These are phyloP conservation scores for Sequoia sempervirens DNA, from an alignment of 75 land plant genomes.

Conservation along the genomic window DNA sequence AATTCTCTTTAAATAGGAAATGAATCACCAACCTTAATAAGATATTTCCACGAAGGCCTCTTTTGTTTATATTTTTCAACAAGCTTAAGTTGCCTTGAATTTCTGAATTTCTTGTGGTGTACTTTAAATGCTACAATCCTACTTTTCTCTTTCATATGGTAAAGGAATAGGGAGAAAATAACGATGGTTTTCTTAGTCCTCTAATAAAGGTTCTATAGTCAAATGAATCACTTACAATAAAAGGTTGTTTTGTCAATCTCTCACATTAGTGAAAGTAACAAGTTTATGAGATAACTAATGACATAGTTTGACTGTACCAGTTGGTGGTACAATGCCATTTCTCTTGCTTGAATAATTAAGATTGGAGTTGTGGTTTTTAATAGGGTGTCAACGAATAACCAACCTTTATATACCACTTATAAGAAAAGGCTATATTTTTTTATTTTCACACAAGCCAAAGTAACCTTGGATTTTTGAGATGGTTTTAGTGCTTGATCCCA, in stretches of 20 bases:
- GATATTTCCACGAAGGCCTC: neutral
- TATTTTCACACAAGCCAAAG: neutral
- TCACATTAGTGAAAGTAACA: neutral
- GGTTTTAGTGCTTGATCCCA: neutral
- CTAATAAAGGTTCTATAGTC: neutral
- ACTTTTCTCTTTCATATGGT: neutral
- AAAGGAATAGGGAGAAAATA: neutral
- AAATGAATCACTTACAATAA: neutral
- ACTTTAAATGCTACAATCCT: neutral
- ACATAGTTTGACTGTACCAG: neutral
- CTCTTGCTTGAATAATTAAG: too few species aligned
- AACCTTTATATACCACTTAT: neutral
- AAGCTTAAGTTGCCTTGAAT: neutral
- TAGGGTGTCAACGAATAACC: neutral
- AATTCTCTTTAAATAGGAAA: neutral
- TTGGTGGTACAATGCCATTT: too few species aligned
- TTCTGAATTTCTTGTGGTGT: neutral
- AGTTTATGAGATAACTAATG: neutral
- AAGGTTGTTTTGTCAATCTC: neutral
- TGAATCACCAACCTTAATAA: neutral
- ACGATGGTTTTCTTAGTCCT: neutral
- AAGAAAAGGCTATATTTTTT: neutral
- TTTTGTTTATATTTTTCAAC: neutral
- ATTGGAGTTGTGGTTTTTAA: too few species aligned
- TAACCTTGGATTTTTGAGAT: neutral